These are phyloP conservation scores for Aaosphaeria arxii DNA, from an alignment of 2,329 filamentous ascomycete species.

Conservation along the genomic window DNA sequence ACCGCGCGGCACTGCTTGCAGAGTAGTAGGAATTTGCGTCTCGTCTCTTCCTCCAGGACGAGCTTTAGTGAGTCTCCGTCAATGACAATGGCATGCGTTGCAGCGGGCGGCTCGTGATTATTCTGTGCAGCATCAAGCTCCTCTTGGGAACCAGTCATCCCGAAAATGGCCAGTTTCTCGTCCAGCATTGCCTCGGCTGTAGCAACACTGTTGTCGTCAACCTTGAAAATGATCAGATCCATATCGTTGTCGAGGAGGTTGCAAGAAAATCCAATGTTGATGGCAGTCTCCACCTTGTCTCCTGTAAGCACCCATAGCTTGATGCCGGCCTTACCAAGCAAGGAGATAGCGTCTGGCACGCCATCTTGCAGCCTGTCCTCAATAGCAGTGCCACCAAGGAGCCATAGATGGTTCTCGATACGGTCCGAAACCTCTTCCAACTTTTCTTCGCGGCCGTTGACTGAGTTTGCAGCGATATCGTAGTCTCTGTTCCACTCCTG, in stretches of 20 bases:
- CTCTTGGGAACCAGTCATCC: constrained; percentile 78
- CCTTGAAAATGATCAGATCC: constrained; percentile 89
- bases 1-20: constrained; percentile 98
- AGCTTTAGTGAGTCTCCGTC: constrained; percentile 91
- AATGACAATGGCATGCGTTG: constrained; percentile 90
- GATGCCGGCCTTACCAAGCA: constrained; percentile 90
- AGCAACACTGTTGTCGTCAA: constrained; percentile 68
- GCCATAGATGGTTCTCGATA: constrained; percentile 84
- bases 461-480: constrained; percentile 78
- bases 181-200: constrained; percentile 70
- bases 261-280: constrained; percentile 99
- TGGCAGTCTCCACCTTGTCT: constrained; percentile 98
- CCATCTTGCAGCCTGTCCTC: constrained; percentile 96
- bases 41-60: constrained; percentile 76
- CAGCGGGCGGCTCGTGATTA: constrained; percentile 80
- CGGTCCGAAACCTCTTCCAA: constrained; percentile 83
- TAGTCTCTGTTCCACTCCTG: constrained; percentile 80
- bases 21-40: constrained; percentile 88
- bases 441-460: constrained; percentile 87
- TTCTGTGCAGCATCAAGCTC: constrained; percentile 76
- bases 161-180: constrained; percentile 68
- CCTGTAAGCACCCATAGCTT: constrained; percentile 98
- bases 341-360: constrained; percentile 89
- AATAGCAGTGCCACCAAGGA: constrained; percentile 92
- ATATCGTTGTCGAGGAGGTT: constrained; percentile 97